Evolutionary conservation across 257 asterid genomes (phyloP).

Genomic region (Solanum bukasovii): DNA sequence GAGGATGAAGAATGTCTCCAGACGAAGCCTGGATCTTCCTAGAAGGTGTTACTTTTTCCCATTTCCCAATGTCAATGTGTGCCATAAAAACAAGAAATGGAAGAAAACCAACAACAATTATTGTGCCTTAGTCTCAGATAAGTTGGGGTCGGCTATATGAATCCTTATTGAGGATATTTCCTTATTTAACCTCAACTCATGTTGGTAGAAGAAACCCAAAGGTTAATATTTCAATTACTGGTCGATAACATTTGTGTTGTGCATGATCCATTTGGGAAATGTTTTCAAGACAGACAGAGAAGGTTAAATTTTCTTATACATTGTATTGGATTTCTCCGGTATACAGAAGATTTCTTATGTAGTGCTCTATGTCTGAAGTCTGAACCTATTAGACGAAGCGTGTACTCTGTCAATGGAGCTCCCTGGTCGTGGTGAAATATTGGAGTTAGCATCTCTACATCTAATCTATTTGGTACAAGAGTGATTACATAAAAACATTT

Average conservation of each 20-base stretch:
- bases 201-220: not conserved
- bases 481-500: not conserved
- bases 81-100: not conserved
- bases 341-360: conserved; percentile 67
- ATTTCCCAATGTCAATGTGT: not conserved
- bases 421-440: conserved; percentile 39
- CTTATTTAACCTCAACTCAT: not conserved
- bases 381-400: conserved; percentile 67
- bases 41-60: not conserved
- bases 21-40: not conserved
- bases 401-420: conserved; percentile 79
- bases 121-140: not conserved
- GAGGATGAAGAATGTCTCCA: conserved; percentile 5
- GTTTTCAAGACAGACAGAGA: not conserved
- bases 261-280: not conserved
- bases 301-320: not conserved
- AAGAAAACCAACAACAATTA: not conserved
- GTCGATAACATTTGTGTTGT: not conserved
- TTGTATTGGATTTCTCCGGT: conserved; percentile 52
- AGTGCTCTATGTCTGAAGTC: conserved; percentile 69
- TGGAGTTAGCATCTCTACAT: not conserved
- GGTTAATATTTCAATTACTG: not conserved
- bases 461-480: not conserved
- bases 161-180: not conserved
- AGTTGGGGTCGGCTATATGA: not conserved